Conservation (phyloP, 306 rosid genomes). For the Oemleria cerasiformis region DNA sequence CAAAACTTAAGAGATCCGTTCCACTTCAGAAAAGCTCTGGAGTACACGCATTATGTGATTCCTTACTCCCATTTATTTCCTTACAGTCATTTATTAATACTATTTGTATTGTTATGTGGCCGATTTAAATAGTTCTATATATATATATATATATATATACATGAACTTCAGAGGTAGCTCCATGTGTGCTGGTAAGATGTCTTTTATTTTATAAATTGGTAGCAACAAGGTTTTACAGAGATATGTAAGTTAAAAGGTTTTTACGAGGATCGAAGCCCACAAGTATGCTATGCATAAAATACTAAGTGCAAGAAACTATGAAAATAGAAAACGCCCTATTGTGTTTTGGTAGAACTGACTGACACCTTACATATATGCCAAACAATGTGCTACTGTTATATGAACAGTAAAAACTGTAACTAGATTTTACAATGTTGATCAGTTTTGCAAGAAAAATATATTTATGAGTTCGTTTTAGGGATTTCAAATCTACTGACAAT, state of each 20-base stretch:
- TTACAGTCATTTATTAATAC: not conserved
- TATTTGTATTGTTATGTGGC: not conserved
- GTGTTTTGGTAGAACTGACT: not conserved
- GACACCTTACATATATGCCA: not conserved
- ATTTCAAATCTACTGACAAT: not conserved
- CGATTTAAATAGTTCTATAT: not conserved
- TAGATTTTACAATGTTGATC: not conserved
- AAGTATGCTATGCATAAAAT: not conserved
- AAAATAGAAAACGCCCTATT: not conserved
- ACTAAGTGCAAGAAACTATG: not conserved
- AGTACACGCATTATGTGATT: constrained; percentile 70
- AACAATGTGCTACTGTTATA: not conserved
- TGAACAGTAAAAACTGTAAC: not conserved
- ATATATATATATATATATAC: too few species aligned
- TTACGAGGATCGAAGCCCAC: not conserved
- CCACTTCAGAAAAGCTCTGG: constrained; percentile 33
- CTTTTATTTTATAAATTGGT: not conserved
- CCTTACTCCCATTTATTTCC: constrained; percentile 20
- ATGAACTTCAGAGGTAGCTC: not conserved
- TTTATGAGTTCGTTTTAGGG: not conserved
- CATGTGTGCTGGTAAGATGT: not conserved
- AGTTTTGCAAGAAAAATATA: not conserved
- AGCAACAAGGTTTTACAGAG: not conserved
- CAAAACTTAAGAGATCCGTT: constrained; percentile 45
- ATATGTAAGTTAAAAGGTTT: not conserved